phyloP scores from a whole-genome alignment of 768 basidiomycete genomes.

The Termitomyces sp. region DNA sequence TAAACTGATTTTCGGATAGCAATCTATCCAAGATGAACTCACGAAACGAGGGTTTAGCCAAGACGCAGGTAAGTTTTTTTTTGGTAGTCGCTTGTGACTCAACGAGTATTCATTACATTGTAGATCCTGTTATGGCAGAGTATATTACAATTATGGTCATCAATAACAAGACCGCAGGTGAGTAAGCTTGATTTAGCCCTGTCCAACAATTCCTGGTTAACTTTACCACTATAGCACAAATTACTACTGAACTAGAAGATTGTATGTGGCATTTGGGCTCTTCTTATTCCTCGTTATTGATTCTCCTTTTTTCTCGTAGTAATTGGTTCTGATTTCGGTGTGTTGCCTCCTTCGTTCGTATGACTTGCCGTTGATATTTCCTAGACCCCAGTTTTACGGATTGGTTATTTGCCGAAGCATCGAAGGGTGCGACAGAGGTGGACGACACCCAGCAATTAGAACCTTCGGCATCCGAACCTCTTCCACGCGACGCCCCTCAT shows the following conservation, averaged over 20 bases:
- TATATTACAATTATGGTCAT: conserved; percentile 96
- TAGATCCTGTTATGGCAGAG: conserved; percentile 90
- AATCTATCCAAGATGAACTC: conserved; percentile 81
- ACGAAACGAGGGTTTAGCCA: conserved; percentile 68
- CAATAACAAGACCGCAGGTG: conserved; percentile 82
- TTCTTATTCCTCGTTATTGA: neutral
- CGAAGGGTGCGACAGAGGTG: conserved; percentile 59
- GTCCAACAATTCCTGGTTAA: conserved; percentile 11
- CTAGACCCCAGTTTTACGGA: conserved; percentile 81
- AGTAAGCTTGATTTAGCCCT: conserved; percentile 20
- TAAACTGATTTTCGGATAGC: conserved; percentile 34
- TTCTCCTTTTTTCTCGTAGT: conserved; percentile 29
- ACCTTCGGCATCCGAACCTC: conserved; percentile 31
- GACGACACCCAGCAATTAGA: conserved; percentile 38
- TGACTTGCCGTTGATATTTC: conserved; percentile 16
- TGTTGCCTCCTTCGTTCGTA: conserved; percentile 19
- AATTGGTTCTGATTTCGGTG: conserved; percentile 84
- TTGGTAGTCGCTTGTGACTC: conserved; percentile 2
- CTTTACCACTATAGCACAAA: conserved; percentile 56
- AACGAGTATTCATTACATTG: neutral
- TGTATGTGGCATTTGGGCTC: conserved; percentile 38
- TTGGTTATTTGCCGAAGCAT: conserved; percentile 83
- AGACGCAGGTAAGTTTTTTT: conserved; percentile 60
- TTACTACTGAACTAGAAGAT: conserved; percentile 85
- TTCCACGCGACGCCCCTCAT: conserved; percentile 31